Percentiles rank a stretch among this genome's conserved stretches.
phyloP scores from a whole-genome alignment of 164 flowering plant species.

The Annona squamosa region DNA sequence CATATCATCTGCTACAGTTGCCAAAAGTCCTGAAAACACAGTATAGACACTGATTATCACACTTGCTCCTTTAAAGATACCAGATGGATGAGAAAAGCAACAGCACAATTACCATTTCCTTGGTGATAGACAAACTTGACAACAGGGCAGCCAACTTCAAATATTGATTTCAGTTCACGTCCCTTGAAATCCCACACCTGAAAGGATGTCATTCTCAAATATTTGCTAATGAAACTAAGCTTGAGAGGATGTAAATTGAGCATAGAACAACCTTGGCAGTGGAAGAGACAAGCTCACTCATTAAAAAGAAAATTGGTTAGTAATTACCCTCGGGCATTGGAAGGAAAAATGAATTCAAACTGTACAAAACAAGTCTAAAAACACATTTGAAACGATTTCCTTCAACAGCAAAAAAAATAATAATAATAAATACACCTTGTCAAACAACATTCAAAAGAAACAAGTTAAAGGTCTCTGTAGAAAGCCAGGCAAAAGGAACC shows the following conservation, averaged over 20 bases:
- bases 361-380: no score
- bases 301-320: no score
- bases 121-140: conserved; percentile 72
- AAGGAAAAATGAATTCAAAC: no score
- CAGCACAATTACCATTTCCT: background rate
- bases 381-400: no score
- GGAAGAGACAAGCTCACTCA: background rate
- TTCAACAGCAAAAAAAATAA: no score
- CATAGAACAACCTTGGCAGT: background rate
- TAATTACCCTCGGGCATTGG: no score
- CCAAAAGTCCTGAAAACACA: conserved; percentile 65
- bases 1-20: conserved; percentile 80
- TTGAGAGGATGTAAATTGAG: background rate
- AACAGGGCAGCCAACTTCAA: conserved; percentile 69
- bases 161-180: conserved; percentile 61
- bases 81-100: background rate
- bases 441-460: no score
- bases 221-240: background rate
- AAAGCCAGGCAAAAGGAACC: no score
- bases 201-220: conserved; percentile 4
- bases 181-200: conserved; percentile 96
- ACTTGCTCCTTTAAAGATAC: background rate
- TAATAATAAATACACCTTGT: no score
- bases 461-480: no score
- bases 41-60: background rate